These are phyloP conservation scores for Zizania latifolia DNA, from an alignment of 176 grass and related monocot genomes.

Conservation along the genomic window DNA sequence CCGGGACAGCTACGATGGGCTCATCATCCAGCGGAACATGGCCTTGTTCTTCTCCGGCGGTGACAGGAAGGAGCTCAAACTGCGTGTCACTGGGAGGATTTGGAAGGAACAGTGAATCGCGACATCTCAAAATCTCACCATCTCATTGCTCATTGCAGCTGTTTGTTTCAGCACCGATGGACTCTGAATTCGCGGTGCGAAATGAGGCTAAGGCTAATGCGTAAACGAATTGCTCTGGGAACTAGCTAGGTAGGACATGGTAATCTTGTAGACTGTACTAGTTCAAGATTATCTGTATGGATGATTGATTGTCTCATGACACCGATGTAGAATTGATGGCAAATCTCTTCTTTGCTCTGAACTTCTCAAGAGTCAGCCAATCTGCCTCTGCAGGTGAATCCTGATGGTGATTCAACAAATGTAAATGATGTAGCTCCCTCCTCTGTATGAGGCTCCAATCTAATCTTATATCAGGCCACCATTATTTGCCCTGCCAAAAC, in stretches of 20 bases:
- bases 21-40: constrained; percentile 98
- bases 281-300: background rate
- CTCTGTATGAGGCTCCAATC: background rate
- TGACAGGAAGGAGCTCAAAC: constrained; percentile 83
- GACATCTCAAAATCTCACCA: background rate
- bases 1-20: constrained; percentile 82
- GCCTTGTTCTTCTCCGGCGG: constrained; percentile 90
- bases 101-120: constrained; percentile 75
- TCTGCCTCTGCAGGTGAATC: background rate
- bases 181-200: background rate
- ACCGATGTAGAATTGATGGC: constrained; percentile 27
- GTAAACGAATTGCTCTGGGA: background rate
- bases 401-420: constrained; percentile 2
- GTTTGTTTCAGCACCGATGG: background rate
- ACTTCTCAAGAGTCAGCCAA: background rate
- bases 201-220: background rate
- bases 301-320: background rate
- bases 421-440: constrained; percentile 25
- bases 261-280: constrained; percentile 4
- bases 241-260: constrained; percentile 2
- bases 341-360: constrained; percentile 31
- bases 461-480: background rate
- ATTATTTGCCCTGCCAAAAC: background rate
- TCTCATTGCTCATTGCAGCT: background rate
- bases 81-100: constrained; percentile 85